These are phyloP conservation scores for Amaranthus tricolor DNA, from an alignment of 179 eudicot genomes.

Conservation along the genomic window DNA sequence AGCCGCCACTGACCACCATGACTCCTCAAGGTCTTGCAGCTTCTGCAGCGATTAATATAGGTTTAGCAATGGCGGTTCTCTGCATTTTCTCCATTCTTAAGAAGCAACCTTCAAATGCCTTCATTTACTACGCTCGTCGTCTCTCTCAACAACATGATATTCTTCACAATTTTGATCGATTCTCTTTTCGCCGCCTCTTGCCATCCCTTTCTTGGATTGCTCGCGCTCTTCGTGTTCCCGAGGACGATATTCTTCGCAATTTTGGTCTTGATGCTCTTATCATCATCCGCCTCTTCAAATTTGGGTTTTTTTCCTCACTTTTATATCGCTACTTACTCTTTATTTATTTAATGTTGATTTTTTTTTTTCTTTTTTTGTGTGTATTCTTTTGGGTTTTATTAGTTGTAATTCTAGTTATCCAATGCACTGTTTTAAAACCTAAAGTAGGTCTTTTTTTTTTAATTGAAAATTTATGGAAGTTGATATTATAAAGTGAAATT, in stretches of 20 bases:
- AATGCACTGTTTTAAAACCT: too few relatives aligned
- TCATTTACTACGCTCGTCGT: slow-evolving; percentile 75
- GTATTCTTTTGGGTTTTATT: neutral
- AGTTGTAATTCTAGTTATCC: too few relatives aligned
- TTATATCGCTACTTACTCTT: neutral
- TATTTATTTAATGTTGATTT: neutral
- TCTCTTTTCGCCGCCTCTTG: slow-evolving; percentile 40
- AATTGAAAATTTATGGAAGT: too few relatives aligned
- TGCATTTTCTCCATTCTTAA: slow-evolving; percentile 69
- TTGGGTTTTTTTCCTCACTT: slow-evolving; percentile 44
- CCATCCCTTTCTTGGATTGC: slow-evolving; percentile 68
- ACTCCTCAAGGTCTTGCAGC: slow-evolving; percentile 59
- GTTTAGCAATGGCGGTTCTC: slow-evolving; percentile 58
- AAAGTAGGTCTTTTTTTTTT: too few relatives aligned
- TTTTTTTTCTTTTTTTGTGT: too few relatives aligned
- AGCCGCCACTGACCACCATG: slow-evolving; percentile 30
- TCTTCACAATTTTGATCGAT: slow-evolving; percentile 28
- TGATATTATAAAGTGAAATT: too few relatives aligned
- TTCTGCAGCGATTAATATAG: slow-evolving; percentile 79
- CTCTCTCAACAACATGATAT: slow-evolving; percentile 31
- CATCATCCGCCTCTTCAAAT: slow-evolving; percentile 79
- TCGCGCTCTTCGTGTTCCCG: slow-evolving; percentile 54
- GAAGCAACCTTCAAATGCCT: slow-evolving; percentile 64
- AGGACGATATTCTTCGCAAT: slow-evolving; percentile 50
- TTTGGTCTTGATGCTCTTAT: slow-evolving; percentile 84